Percentiles rank a stretch among this genome's conserved stretches.
phyloP scores from a whole-genome alignment of 768 basidiomycete species.

The Xerocomus brunneocitrinus region DNA sequence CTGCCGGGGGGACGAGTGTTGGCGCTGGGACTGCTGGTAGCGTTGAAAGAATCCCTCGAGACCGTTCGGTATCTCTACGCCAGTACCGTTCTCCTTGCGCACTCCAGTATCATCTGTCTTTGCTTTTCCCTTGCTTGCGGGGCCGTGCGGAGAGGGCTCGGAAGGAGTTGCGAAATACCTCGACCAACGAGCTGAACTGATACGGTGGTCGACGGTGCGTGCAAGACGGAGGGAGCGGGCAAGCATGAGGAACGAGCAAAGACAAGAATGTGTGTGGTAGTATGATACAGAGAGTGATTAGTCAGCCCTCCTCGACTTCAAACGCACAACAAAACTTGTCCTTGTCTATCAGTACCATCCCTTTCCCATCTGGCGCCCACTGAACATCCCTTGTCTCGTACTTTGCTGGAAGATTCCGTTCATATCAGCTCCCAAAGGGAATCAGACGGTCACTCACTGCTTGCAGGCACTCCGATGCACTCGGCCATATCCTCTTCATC shows the following conservation, averaged over 20 bases:
- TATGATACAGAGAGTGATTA: slow-evolving; percentile 11
- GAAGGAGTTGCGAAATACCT: slow-evolving; percentile 49
- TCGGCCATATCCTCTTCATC: slow-evolving; percentile 79
- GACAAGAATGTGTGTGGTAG: not conserved
- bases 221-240: slow-evolving; percentile 57
- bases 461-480: slow-evolving; percentile 84
- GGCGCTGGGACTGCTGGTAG: slow-evolving; percentile 42
- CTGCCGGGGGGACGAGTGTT: slow-evolving; percentile 23
- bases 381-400: slow-evolving; percentile 66
- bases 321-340: slow-evolving; percentile 84
- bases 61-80: slow-evolving; percentile 52
- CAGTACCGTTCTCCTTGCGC: slow-evolving; percentile 28
- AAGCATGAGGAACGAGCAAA: slow-evolving; percentile 42
- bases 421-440: not conserved
- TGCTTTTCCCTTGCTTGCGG: slow-evolving; percentile 30
- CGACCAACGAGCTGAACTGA: slow-evolving; percentile 27
- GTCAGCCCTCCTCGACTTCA: slow-evolving; percentile 54
- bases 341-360: slow-evolving; percentile 68
- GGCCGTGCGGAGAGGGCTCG: slow-evolving; percentile 19
- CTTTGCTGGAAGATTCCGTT: slow-evolving; percentile 41
- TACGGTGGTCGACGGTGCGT: slow-evolving; percentile 40
- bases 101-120: slow-evolving; percentile 30
- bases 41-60: slow-evolving; percentile 80
- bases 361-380: slow-evolving; percentile 88
- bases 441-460: slow-evolving; percentile 42